Evolutionary conservation across 495 filamentous ascomycete species (phyloP), one percentile per base, ranked within the genome.

Genomic region (Pseudoneurospora amorphoporcata): DNA sequence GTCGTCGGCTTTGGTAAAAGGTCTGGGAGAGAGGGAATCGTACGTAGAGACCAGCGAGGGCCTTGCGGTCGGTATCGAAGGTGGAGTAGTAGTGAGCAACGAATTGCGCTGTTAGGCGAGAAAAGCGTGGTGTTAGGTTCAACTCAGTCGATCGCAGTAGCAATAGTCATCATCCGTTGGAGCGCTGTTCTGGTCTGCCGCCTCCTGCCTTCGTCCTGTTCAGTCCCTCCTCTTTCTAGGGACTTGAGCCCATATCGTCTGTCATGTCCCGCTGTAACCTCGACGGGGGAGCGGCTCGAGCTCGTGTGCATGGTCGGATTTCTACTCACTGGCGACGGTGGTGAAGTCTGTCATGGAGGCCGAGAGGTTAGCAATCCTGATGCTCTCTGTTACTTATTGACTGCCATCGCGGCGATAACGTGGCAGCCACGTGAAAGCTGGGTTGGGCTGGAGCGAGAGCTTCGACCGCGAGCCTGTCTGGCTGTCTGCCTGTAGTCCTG

Each of bases 1-100:
- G 3, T 75, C 14, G 12, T 65, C 12, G 19, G 29, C 53, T 65
- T 65, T 4, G 14, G 29, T 65, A 29, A 17, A 65, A 32, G 29
- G 7, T 65, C 35, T 58, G 41, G 38, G 39, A 3, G 35, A 68
- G 41, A 14, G 41, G 47, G 61, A 58, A 73, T 82, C 87, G 71
- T 87, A 97, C 94, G 84, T 98, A 98, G 83, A 98, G 92, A 68
- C 82, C 76, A 3, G 81, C 84, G 35, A 98, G 86, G 12, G 79
- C 74, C 32, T 73, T 73, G 71, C 94, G 90, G 80, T 91, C 80
- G 68, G 72, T 68, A 80, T 97, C 94, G 82, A 98, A 97, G 69
- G 89, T 90, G 71, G 88, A 82, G 86, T 97, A 97, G 90, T 97
- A 98, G 86, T 90, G 94, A 35, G 88, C 72, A 69, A 93, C 90